Evolutionary conservation across 2,329 filamentous ascomycete species (phyloP).

Genomic region (Didymella sp.): DNA sequence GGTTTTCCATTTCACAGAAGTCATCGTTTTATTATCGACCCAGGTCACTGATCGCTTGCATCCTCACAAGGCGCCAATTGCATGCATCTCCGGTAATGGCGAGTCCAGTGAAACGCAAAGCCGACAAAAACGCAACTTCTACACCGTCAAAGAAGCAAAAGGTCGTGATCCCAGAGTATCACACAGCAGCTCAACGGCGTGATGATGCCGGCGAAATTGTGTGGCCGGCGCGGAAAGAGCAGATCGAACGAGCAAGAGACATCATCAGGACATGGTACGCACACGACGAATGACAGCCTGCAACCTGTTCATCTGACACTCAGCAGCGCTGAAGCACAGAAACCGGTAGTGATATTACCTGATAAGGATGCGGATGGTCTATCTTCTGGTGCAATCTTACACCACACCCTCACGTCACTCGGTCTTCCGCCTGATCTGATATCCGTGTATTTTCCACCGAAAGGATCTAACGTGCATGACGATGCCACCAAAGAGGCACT

Average conservation of each 20-base stretch:
- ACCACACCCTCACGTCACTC: slow-evolving; percentile 65
- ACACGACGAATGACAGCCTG: not conserved
- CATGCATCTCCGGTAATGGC: slow-evolving; percentile 27
- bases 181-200: slow-evolving; percentile 36
- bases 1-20: not conserved
- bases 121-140: slow-evolving; percentile 23
- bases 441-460: slow-evolving; percentile 64
- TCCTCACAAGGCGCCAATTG: slow-evolving; percentile 1
- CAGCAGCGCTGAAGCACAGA: slow-evolving; percentile 58
- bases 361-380: slow-evolving; percentile 75
- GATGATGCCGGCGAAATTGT: slow-evolving; percentile 55
- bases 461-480: slow-evolving; percentile 66
- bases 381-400: slow-evolving; percentile 68
- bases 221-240: slow-evolving; percentile 67
- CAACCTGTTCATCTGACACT: slow-evolving; percentile 5
- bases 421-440: slow-evolving; percentile 63
- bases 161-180: slow-evolving; percentile 41
- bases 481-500: slow-evolving; percentile 62
- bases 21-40: not conserved
- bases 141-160: slow-evolving; percentile 37
- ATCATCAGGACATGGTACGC: slow-evolving; percentile 66
- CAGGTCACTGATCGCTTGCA: too few species aligned
- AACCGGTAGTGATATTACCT: slow-evolving; percentile 66
- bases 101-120: slow-evolving; percentile 43
- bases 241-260: slow-evolving; percentile 62